These are phyloP conservation scores for Trichosporon sp. DNA, from an alignment of 1,284 basidiomycete species.

Conservation along the genomic window DNA sequence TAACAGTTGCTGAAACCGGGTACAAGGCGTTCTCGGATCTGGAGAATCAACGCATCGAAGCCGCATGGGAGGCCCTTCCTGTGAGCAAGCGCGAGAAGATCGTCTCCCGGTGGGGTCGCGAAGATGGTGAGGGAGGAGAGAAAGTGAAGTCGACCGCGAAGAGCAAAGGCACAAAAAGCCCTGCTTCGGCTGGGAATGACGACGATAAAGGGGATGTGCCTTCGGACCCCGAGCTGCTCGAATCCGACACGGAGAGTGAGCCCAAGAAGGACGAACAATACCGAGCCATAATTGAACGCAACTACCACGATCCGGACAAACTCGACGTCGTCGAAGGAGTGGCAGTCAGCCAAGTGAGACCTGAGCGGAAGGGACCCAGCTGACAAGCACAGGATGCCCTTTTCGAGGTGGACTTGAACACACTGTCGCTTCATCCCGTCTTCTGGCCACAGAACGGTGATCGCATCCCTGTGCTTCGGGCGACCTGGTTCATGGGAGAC, in stretches of 20 bases:
- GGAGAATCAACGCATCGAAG: slow-evolving; percentile 42
- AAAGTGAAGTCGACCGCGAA: background rate
- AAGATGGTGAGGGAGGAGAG: slow-evolving; percentile 29
- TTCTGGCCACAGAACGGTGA: slow-evolving; percentile 53
- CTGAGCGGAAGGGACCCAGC: background rate
- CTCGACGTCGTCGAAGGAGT: slow-evolving; percentile 43
- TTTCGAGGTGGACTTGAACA: slow-evolving; percentile 45
- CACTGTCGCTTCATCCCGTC: slow-evolving; percentile 50
- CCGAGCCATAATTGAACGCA: slow-evolving; percentile 28
- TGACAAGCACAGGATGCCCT: slow-evolving; percentile 42
- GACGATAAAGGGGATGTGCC: background rate
- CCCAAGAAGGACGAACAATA: slow-evolving; percentile 19
- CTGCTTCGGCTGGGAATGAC: background rate
- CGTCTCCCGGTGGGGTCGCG: slow-evolving; percentile 25
- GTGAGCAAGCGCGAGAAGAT: slow-evolving; percentile 16
- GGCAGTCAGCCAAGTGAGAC: slow-evolving; percentile 44
- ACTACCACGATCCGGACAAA: slow-evolving; percentile 31
- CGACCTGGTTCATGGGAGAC: slow-evolving; percentile 52
- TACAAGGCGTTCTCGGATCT: slow-evolving; percentile 56
- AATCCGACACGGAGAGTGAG: background rate
- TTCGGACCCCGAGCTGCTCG: background rate
- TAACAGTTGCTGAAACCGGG: slow-evolving; percentile 33
- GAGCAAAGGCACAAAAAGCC: background rate
- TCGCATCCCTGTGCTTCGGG: slow-evolving; percentile 51
- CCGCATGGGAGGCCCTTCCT: slow-evolving; percentile 51